These are phyloP conservation scores for Garcia nutans DNA, from an alignment of 345 rosid species.

Conservation along the genomic window DNA sequence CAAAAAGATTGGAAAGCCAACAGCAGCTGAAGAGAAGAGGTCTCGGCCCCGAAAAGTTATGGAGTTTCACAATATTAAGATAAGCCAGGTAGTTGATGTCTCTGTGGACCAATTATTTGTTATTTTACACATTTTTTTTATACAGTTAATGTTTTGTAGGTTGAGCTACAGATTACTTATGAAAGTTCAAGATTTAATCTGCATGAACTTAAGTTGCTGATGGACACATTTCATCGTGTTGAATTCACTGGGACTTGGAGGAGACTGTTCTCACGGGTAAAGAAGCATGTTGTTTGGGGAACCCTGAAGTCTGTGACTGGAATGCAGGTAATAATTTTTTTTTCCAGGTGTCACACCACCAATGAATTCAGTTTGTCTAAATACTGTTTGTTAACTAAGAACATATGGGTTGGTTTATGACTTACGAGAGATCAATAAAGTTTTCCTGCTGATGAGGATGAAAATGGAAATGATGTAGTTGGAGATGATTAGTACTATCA, in stretches of 20 bases:
- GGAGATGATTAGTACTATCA: neutral
- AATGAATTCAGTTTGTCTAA: neutral
- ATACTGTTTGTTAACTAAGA: neutral
- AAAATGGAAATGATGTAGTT: neutral
- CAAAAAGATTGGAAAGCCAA: conserved; percentile 73
- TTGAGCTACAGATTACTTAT: conserved; percentile 80
- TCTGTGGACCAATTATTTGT: neutral
- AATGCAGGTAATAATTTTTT: conserved; percentile 69
- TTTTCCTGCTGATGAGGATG: neutral
- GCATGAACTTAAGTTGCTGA: conserved; percentile 89
- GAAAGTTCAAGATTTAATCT: conserved; percentile 96
- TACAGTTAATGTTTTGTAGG: conserved; percentile 40
- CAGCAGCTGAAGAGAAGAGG: conserved; percentile 65
- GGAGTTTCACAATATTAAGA: conserved; percentile 92
- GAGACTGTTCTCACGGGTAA: conserved; percentile 92
- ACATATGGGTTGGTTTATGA: no score
- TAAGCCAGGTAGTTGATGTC: conserved; percentile 72
- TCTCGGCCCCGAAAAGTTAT: conserved; percentile 81
- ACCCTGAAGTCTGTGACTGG: conserved; percentile 96
- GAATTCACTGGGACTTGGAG: conserved; percentile 98
- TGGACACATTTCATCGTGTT: conserved; percentile 88
- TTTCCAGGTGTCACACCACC: neutral
- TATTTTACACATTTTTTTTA: conserved; percentile 5
- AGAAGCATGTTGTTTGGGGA: conserved; percentile 98
- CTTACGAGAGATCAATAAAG: neutral